Percentiles rank a stretch among this genome's conserved stretches.
Evolutionary conservation across 208 protist species (phyloP).

Genomic region (Blechomonas ayalai): DNA sequence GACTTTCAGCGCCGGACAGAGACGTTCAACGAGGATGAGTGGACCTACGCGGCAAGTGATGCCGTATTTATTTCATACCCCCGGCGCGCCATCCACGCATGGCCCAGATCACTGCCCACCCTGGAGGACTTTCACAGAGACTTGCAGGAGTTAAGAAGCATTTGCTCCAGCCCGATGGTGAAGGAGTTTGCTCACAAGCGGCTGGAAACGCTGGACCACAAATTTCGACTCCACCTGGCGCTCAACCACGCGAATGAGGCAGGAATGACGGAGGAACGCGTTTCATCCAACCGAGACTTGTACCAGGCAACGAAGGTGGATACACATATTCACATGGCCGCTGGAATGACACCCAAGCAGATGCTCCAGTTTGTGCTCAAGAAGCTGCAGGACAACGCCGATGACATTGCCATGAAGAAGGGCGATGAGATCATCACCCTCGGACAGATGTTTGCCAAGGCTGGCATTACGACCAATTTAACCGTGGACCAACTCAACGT

Average conservation of each 20-base stretch:
- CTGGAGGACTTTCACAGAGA: constrained; percentile 68
- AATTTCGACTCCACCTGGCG: constrained; percentile 90
- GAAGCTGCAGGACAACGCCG: constrained; percentile 84
- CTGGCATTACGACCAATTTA: constrained; percentile 85
- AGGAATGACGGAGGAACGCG: constrained; percentile 75
- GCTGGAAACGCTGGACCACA: constrained; percentile 89
- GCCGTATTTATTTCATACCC: constrained; percentile 85
- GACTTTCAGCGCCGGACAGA: constrained; percentile 82
- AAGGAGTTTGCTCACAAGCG: constrained; percentile 92
- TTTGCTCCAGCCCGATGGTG: constrained; percentile 66
- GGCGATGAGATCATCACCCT: constrained; percentile 83
- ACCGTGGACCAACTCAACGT: constrained; percentile 95
- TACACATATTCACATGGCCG: constrained; percentile 95
- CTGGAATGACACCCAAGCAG: constrained; percentile 93
- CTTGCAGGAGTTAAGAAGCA: constrained; percentile 60
- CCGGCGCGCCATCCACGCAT: constrained; percentile 65
- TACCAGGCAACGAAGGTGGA: constrained; percentile 96
- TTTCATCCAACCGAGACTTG: constrained; percentile 90
- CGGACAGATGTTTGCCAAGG: constrained; percentile 77
- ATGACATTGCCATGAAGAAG: constrained; percentile 91
- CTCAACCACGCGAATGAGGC: constrained; percentile 91
- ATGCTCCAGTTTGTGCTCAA: constrained; percentile 93
- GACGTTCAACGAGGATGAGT: constrained; percentile 87
- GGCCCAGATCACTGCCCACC: constrained; percentile 77
- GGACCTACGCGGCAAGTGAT: constrained; percentile 77